phyloP scores from a whole-genome alignment of 768 basidiomycete species.

The Pisolithus tinctorius region DNA sequence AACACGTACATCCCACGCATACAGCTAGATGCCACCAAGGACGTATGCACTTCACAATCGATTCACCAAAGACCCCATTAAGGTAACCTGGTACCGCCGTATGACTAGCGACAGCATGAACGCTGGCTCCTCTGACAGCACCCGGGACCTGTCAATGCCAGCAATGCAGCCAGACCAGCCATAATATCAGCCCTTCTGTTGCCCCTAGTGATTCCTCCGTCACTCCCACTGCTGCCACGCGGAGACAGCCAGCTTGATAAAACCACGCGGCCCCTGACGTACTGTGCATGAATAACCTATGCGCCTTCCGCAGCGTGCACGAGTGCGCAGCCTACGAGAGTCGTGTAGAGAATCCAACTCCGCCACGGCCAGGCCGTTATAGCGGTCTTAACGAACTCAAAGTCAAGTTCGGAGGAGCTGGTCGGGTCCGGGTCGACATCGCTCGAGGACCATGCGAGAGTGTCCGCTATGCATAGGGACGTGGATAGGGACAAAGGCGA shows the following conservation, averaged over 20 bases:
- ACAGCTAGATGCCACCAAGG: too few relatives aligned
- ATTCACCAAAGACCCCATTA: constrained; percentile 41
- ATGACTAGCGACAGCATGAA: constrained; percentile 46
- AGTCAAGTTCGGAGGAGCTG: constrained; percentile 68
- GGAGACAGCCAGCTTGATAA: neutral
- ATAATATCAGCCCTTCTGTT: constrained; percentile 22
- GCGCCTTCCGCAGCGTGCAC: constrained; percentile 63
- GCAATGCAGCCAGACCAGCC: constrained; percentile 34
- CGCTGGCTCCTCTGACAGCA: constrained; percentile 51
- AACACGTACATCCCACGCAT: too few relatives aligned
- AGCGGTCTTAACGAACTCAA: constrained; percentile 74
- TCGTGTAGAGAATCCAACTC: constrained; percentile 57
- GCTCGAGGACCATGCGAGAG: constrained; percentile 25
- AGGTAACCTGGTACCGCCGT: constrained; percentile 46
- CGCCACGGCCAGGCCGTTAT: constrained; percentile 50
- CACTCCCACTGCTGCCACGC: neutral
- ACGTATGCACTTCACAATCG: constrained; percentile 24
- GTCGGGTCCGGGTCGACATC: neutral
- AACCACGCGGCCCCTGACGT: neutral
- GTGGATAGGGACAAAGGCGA: constrained; percentile 32
- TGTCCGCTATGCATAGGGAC: constrained; percentile 44
- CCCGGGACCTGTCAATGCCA: constrained; percentile 47
- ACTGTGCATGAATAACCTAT: constrained; percentile 46
- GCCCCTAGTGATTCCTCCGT: neutral
- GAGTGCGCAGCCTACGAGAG: constrained; percentile 47